Base-by-base conservation (phyloP, 768 basidiomycete species). In the Trametes sanguinea region DNA sequence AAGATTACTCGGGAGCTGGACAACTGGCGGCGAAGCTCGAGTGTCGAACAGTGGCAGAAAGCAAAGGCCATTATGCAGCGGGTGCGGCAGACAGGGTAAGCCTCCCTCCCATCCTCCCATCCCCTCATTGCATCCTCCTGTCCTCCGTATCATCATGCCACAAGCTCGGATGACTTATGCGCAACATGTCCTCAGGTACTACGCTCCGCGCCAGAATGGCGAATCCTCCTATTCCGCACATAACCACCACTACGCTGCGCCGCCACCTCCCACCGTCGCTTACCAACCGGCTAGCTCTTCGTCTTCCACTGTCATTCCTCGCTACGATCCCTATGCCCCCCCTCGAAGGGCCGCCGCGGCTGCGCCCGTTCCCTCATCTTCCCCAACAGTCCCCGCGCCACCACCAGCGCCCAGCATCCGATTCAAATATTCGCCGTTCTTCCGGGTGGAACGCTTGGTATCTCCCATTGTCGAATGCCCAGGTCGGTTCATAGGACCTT, bases 391-490 rank as follows among this genome's bases (percentile, higher is more conserved):
- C 7, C 51, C 63, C 9, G 35, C 68, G 44, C 58, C 68, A 42
- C 67, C 69, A 55, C 69, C 68, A 44, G 52, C 74, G 65, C 72
- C 30, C 63, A 90, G 71, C 22, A 85, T 94, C 46, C 85, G 83
- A 51, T 94, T 94, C 77, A 92, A 88, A 67, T 81, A 83, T 8
- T 93, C 92, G 0, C 92, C 92, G 0, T 94, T 94, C 72, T 88
- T 88, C 67, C 76, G 75, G 10, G 72, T 90, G 3, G 87, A 89
- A 51, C 86, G 90, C 66, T 69, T 78, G 5, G 84, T 92, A 10
- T 90, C 89, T 2, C 59, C 63, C 30, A 77, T 93, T 32, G 77
- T 80, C 7, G 91, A 94, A 71, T 94, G 92, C 74, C 90, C 90
- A 76, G 92, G 92, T 92, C 68, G 27, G 79, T 62, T n/a, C 3